These are phyloP conservation scores for Paramecium caudatum DNA, from an alignment of 73 alveolate genomes.

Conservation along the genomic window DNA sequence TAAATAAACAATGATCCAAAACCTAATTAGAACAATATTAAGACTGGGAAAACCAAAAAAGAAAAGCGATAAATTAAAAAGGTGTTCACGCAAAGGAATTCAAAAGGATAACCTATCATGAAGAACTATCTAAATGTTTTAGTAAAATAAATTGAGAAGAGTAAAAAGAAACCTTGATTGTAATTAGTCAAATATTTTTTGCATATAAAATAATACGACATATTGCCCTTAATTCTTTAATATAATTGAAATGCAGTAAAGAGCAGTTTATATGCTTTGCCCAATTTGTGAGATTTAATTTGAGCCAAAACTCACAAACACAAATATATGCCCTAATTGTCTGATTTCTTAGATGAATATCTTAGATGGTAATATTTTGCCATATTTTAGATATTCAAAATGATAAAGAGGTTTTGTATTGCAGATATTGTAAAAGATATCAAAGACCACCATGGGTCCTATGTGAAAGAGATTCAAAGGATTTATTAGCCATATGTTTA, in stretches of 20 bases:
- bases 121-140: constrained; percentile 7
- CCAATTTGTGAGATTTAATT: constrained; percentile 60
- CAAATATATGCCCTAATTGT: constrained; percentile 70
- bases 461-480: constrained; percentile 92
- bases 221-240: no score
- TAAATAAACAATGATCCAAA: neutral
- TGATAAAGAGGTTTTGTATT: constrained; percentile 37
- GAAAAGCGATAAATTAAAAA: neutral
- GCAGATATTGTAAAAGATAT: constrained; percentile 80
- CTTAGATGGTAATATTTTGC: neutral
- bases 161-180: no score
- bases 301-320: constrained; percentile 60
- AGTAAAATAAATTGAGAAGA: constrained; percentile 6
- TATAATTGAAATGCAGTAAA: constrained; percentile 29
- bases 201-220: no score
- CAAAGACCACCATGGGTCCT: constrained; percentile 95
- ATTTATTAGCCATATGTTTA: constrained; percentile 90
- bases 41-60: neutral
- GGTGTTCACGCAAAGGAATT: neutral
- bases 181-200: no score
- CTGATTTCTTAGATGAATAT: constrained; percentile 62
- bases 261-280: constrained; percentile 54
- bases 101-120: neutral
- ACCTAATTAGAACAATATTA: neutral
- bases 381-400: neutral